Base-by-base conservation (phyloP, 1,284 basidiomycete species). In the Sporisorium reilianum region DNA sequence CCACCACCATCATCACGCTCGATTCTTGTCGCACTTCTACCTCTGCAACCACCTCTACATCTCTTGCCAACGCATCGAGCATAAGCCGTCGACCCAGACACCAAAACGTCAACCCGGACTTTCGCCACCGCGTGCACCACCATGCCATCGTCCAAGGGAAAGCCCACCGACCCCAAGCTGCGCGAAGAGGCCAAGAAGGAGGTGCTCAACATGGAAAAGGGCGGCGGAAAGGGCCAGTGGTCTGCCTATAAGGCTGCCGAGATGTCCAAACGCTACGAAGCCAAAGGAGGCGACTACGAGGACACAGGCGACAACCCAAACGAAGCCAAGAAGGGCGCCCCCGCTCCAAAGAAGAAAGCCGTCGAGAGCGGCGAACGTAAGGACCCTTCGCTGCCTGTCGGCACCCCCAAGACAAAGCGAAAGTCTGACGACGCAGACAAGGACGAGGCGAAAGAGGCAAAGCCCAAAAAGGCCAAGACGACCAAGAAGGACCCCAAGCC, bases 61-160 rank as follows among this genome's bases (percentile, higher is more conserved):
- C 18, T n/a, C 38, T 20, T 12, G 4, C 11, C 46, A 30, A 20
- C 18, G 9, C n/a, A 48, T 28, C 45, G 10, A 45, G 8, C 44
- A 45, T 5, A 2, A 28, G 2, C 45, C 12, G 26, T 26, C 25
- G 12, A 16, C 23, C 25, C 14, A 28, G 16, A 23, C 25, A 28
- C 18, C 26, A 22, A 25, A 26, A 30, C n/a, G 32, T 28, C 40
- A 9, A 18, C 14, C 20, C n/a, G 6, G 5, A 44, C 6, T 16
- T 18, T 30, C 3, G 5, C 18, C 23, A 30, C 18, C 20, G 2
- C 20, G 8, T n/a, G 5, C 5, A 18, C 20, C 28, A 55, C 22
- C 20, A 86, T 86, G 85, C 78, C 82, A 48, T 86, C 85, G 20
- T 85, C 85, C 26, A 87, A 87, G 76, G 86, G 86, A 75, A 86